Evolutionary conservation across 2,329 filamentous ascomycete genomes (phyloP), one percentile per base, ranked within the genome.

Genomic region (Stagonosporopsis tanaceti): DNA sequence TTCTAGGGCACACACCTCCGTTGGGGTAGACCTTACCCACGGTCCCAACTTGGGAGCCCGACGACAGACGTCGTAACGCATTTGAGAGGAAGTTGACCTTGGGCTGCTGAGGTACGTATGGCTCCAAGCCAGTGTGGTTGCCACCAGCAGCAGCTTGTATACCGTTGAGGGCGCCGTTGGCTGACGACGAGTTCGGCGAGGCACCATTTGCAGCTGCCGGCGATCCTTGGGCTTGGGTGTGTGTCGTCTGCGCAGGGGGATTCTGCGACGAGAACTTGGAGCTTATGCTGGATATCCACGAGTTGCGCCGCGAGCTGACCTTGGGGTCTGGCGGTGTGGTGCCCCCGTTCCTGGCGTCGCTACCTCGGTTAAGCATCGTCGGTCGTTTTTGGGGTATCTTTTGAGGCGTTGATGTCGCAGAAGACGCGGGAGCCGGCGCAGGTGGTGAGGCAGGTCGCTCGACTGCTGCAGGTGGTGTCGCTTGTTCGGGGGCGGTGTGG

Each of bases 241-340:
- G 71, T 37, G 72, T 70, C 1, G 71, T 70, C 44, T 72, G 70
- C 11, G 68, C 69, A 47, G 68, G 74, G 50, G 65, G 69, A 63
- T 67, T 83, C 76, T 72, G 76, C 27, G 87, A 87, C 2, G 91
- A 93, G 79, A 98, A 97, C 74, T 96, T 97, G 64, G 92, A 94
- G 63, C 92, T 96, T 65, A 98, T 87, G 71, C 88, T 97, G 54
- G 91, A 92, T 70, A 98, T 93, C 95, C 95, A 99, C 14, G 93
- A 97, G 61, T 88, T 89, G 53, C 87, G 80, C 63, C 92, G 85
- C 50, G 69, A 72, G 12, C 30, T 53, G 27, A 63, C 56, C 53
- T 66, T 73, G 9, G 63, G 28, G 27, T 75, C 73, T 45, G 70
- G 72, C 3, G 70, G 66, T 15, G 74, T 69, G 41, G 61, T 56